A percentile compares a stretch with the other conserved stretches of the same genome.
Evolutionary conservation across 2,329 filamentous ascomycete species (phyloP).

Genomic region (Apiospora saccharicola): DNA sequence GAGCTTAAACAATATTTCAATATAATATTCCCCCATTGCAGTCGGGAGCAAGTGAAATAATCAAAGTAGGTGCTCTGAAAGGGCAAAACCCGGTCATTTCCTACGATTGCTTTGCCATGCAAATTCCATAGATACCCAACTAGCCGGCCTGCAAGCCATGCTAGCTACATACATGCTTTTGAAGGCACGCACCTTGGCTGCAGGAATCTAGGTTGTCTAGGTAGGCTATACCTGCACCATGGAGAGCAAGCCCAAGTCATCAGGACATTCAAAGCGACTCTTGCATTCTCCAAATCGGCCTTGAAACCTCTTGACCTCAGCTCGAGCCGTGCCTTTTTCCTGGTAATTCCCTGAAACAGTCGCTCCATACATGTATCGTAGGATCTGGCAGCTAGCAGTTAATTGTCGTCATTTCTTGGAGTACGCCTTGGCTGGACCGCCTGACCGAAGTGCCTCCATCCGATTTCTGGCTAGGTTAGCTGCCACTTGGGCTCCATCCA

Average conservation of each 20-base stretch:
- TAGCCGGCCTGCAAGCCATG: background rate
- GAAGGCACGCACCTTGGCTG: background rate
- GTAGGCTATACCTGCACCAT: background rate
- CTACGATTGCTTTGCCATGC: background rate
- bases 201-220: background rate
- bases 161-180: background rate
- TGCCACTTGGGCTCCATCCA: background rate
- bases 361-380: constrained; percentile 15
- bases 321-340: background rate
- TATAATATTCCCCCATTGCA: no score
- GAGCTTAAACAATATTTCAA: no score
- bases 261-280: background rate
- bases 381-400: constrained; percentile 2
- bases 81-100: background rate
- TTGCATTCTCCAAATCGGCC: background rate
- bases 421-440: constrained; percentile 11
- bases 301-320: constrained; percentile 16
- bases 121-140: constrained; percentile 1
- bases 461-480: constrained; percentile 14
- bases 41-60: no score
- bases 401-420: constrained; percentile 6
- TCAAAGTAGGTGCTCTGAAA: no score
- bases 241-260: background rate
- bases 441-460: background rate
- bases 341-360: background rate